Percentiles rank a stretch among this genome's conserved stretches.
phyloP scores from a whole-genome alignment of 495 filamentous ascomycete genomes.

The Aspergillus kassunensis region DNA sequence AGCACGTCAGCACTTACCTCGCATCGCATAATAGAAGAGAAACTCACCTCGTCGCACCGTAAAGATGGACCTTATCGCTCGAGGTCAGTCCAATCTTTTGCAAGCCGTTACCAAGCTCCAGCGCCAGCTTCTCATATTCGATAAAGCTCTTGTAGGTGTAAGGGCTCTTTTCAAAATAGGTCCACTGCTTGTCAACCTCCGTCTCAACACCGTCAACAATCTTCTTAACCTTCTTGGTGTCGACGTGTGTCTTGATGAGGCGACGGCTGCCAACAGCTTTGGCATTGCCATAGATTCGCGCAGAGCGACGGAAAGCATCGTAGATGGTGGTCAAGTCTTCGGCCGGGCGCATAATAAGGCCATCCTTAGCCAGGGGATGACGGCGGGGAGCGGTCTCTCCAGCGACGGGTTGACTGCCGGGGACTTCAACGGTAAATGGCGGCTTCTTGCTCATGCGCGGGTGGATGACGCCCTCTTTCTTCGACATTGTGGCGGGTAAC shows the following conservation, averaged over 20 bases:
- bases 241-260: conserved; percentile 79
- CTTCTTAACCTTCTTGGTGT: conserved; percentile 98
- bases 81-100: conserved; percentile 74
- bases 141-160: conserved; percentile 86
- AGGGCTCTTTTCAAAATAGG: conserved; percentile 85
- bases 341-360: conserved; percentile 60
- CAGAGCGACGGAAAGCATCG: conserved; percentile 77
- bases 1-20: conserved; percentile 4
- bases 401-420: conserved; percentile 63
- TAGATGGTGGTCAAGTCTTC: conserved; percentile 77
- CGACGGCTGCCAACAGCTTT: conserved; percentile 79
- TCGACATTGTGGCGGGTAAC: conserved; percentile 31
- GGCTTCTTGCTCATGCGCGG: conserved; percentile 55
- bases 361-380: conserved; percentile 66
- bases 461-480: conserved; percentile 54
- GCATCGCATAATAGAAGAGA: background rate
- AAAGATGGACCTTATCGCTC: conserved; percentile 77
- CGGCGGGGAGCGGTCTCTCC: conserved; percentile 92
- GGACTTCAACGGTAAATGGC: conserved; percentile 77
- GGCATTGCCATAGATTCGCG: conserved; percentile 80
- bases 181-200: conserved; percentile 94
- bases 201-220: conserved; percentile 82
- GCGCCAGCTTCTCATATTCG: conserved; percentile 75
- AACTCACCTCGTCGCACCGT: conserved; percentile 72
- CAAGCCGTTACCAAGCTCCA: conserved; percentile 72